Evolutionary conservation across 2,329 filamentous ascomycete genomes (phyloP).

Genomic region (Gnomoniopsis sp.): DNA sequence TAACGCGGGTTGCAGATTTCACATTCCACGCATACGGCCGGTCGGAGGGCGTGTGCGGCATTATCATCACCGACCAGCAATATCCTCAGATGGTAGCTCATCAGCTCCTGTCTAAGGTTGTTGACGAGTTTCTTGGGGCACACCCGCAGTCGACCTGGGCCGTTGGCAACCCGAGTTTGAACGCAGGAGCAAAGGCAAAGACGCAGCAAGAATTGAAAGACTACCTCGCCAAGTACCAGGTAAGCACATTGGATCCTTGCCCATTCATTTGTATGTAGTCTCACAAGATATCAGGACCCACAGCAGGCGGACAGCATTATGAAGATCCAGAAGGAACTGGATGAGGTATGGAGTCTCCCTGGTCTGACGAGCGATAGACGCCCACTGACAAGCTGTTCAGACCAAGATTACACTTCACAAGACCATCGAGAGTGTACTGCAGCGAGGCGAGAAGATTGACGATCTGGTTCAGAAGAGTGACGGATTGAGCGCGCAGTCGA

Average conservation of each 20-base stretch:
- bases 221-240: conserved; percentile 62
- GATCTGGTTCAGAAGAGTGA: conserved; percentile 91
- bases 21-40: conserved; percentile 76
- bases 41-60: conserved; percentile 69
- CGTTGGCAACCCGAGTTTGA: not conserved
- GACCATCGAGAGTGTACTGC: conserved; percentile 83
- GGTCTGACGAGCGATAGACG: not conserved
- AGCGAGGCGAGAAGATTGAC: conserved; percentile 96
- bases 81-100: conserved; percentile 45
- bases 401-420: conserved; percentile 97
- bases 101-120: conserved; percentile 67
- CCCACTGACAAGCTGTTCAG: conserved; percentile 35
- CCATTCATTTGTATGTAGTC: not conserved
- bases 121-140: conserved; percentile 80
- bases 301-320: conserved; percentile 86
- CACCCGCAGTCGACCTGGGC: conserved; percentile 68
- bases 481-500: conserved; percentile 84
- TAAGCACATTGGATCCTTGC: not conserved
- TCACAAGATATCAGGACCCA: conserved; percentile 63
- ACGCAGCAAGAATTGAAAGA: conserved; percentile 66
- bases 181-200: not conserved
- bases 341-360: conserved; percentile 41
- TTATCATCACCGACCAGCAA: conserved; percentile 73
- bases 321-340: conserved; percentile 94
- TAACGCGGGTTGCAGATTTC: conserved; percentile 45